These are phyloP conservation scores for Trifolium dubium DNA, from an alignment of 306 rosid genomes.

Conservation along the genomic window DNA sequence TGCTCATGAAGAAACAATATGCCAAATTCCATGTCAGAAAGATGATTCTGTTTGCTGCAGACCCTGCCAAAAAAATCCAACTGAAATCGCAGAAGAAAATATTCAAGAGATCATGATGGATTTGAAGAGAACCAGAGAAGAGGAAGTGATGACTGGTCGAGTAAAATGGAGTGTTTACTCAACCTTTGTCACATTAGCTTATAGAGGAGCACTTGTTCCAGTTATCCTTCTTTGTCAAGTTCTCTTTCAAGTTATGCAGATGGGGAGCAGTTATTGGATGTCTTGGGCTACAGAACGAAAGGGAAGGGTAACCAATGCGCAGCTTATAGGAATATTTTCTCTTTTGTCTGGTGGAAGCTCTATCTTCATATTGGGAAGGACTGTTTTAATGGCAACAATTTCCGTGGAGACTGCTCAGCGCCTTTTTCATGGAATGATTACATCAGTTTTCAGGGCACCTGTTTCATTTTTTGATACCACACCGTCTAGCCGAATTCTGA, in stretches of 20 bases:
- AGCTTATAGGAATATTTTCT: slow-evolving; percentile 61
- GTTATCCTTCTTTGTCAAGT: slow-evolving; percentile 84
- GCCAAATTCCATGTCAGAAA: slow-evolving; percentile 62
- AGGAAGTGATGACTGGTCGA: slow-evolving; percentile 77
- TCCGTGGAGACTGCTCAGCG: slow-evolving; percentile 79
- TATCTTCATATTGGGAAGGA: slow-evolving; percentile 82
- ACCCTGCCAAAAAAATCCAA: slow-evolving; percentile 55
- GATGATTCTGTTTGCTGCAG: slow-evolving; percentile 43
- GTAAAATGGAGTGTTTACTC: slow-evolving; percentile 94
- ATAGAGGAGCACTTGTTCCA: slow-evolving; percentile 81
- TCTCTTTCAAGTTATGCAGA: slow-evolving; percentile 79
- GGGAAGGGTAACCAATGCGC: slow-evolving; percentile 50
- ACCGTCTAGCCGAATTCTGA: slow-evolving; percentile 85
- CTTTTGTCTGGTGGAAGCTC: slow-evolving; percentile 87
- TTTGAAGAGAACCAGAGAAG: slow-evolving; percentile 61
- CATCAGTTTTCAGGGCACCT: slow-evolving; percentile 81
- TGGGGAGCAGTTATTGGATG: slow-evolving; percentile 96
- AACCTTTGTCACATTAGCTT: slow-evolving; percentile 74
- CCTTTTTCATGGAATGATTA: slow-evolving; percentile 77
- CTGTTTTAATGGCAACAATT: slow-evolving; percentile 72
- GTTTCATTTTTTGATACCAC: slow-evolving; percentile 81
- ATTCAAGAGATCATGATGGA: slow-evolving; percentile 41
- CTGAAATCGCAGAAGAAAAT: slow-evolving; percentile 61
- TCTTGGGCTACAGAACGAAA: slow-evolving; percentile 83
- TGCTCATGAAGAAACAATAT: slow-evolving; percentile 74